Conservation (phyloP, 139 green algal genomes). For the Chlamydomonas sp. region DNA sequence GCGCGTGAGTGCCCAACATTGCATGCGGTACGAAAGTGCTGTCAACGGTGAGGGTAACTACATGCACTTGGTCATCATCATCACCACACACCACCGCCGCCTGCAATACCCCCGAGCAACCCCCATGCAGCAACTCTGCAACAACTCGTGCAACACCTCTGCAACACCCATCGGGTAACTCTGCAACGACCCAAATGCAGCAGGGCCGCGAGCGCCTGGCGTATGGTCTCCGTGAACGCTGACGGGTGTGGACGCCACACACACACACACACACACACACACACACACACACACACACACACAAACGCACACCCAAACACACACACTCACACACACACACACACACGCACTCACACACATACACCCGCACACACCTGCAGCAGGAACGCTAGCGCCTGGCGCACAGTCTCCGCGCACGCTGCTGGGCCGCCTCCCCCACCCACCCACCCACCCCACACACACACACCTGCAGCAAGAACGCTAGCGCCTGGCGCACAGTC, state of each 20-base stretch:
- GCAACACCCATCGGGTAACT: background rate
- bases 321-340: background rate
- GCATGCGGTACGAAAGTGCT: conserved; percentile 29
- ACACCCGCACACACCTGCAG: conserved; percentile 29
- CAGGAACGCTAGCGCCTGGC: background rate
- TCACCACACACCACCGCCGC: no score
- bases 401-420: background rate
- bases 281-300: background rate
- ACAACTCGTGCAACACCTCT: background rate
- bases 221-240: background rate
- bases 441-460: background rate
- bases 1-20: conserved; percentile 61
- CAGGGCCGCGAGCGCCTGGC: background rate
- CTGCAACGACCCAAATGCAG: no score
- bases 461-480: conserved; percentile 55
- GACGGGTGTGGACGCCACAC: background rate
- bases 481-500: conserved; percentile 65
- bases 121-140: no score
- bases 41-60: no score
- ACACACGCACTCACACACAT: background rate
- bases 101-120: no score
- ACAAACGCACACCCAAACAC: no score
- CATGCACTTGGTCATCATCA: no score
- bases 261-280: background rate
- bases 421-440: background rate